Evolutionary conservation across 306 rosid genomes (phyloP).

Genomic region (Dalbergia cochinchinensis): DNA sequence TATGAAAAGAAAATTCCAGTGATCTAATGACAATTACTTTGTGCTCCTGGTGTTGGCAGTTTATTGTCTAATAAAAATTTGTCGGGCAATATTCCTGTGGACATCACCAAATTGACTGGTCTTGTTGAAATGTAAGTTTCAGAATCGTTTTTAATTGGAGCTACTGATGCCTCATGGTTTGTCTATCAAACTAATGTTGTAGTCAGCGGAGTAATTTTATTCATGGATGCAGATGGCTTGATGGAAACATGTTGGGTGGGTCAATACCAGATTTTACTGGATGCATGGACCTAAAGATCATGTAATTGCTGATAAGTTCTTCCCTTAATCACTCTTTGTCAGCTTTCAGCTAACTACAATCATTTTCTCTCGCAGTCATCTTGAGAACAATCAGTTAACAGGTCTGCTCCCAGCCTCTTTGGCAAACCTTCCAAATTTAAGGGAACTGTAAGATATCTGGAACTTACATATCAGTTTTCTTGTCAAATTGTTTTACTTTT

Average conservation of each 20-base stretch:
- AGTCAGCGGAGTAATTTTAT: conserved; percentile 34
- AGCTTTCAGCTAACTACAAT: conserved; percentile 45
- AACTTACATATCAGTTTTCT: conserved; percentile 30
- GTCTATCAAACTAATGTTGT: conserved; percentile 32
- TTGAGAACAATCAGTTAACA: conserved; percentile 82
- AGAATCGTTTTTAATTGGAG: conserved; percentile 34
- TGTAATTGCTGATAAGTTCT: conserved; percentile 63
- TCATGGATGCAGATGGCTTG: conserved; percentile 55
- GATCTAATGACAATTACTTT: conserved; percentile 48
- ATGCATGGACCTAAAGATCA: conserved; percentile 76
- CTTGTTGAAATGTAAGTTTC: conserved; percentile 85
- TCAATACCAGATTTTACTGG: conserved; percentile 88
- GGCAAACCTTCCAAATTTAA: conserved; percentile 77
- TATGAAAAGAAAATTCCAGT: conserved; percentile 19
- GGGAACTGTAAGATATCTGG: conserved; percentile 82
- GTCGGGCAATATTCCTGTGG: conserved; percentile 82
- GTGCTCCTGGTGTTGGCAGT: conserved; percentile 62
- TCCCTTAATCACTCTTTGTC: conserved; percentile 23
- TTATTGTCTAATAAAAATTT: conserved; percentile 72
- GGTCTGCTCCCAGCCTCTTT: conserved; percentile 77
- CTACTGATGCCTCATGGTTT: conserved; percentile 31
- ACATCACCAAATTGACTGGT: conserved; percentile 75
- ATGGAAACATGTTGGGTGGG: conserved; percentile 65
- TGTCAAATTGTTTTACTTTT: conserved; percentile 16
- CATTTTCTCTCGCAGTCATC: conserved; percentile 73